These are phyloP conservation scores for Blastomyces gilchristii DNA, from an alignment of 2,329 filamentous ascomycete genomes.

Conservation along the genomic window DNA sequence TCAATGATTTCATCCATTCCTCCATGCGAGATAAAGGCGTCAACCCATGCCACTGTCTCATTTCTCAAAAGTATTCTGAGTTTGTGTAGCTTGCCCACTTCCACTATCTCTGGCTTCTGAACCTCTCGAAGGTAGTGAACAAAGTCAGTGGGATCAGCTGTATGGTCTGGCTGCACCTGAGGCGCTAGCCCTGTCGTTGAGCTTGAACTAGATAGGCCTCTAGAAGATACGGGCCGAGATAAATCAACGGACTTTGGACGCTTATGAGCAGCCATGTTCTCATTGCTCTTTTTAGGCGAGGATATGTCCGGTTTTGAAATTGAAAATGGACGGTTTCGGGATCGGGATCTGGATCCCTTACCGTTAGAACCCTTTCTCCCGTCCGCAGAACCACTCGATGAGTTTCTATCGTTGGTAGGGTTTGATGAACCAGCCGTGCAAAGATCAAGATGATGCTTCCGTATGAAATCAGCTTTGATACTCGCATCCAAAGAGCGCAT, in stretches of 20 bases:
- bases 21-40: slow-evolving; percentile 76
- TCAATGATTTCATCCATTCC: slow-evolving; percentile 88
- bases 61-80: slow-evolving; percentile 79
- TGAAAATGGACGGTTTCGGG: slow-evolving; percentile 68
- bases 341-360: slow-evolving; percentile 39
- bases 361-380: slow-evolving; percentile 11
- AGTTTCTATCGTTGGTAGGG: slow-evolving; percentile 18
- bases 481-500: slow-evolving; percentile 82
- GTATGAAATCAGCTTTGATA: slow-evolving; percentile 93
- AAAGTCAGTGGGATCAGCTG: slow-evolving; percentile 70
- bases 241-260: slow-evolving; percentile 62
- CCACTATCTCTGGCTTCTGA: slow-evolving; percentile 69
- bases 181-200: slow-evolving; percentile 52
- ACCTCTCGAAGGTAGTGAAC: slow-evolving; percentile 75
- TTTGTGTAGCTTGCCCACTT: slow-evolving; percentile 94
- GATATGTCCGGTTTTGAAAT: slow-evolving; percentile 55
- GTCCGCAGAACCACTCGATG: background rate
- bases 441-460: slow-evolving; percentile 67
- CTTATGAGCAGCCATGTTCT: slow-evolving; percentile 54
- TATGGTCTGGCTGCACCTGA: slow-evolving; percentile 48
- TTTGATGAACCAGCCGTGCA: slow-evolving; percentile 39
- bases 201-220: slow-evolving; percentile 43
- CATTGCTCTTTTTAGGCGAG: slow-evolving; percentile 64
- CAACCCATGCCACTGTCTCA: slow-evolving; percentile 92
- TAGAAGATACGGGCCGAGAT: slow-evolving; percentile 52